Conservation (phyloP, 352 stramenopile genomes). For the Peronospora destructor region DNA sequence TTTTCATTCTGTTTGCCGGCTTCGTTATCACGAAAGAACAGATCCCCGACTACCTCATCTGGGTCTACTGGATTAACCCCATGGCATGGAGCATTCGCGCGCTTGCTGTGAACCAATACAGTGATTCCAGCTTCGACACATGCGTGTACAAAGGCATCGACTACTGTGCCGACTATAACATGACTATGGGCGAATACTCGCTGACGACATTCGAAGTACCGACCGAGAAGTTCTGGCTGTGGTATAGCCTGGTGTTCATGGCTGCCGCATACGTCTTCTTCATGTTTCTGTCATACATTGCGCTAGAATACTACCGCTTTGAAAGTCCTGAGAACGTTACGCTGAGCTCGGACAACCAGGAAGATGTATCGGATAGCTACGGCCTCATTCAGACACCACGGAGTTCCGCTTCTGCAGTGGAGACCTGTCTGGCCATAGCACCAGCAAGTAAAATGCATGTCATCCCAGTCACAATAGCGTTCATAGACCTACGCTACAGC, state of each 20-base stretch:
- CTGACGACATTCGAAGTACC: slow-evolving; percentile 18
- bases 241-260: slow-evolving; percentile 14
- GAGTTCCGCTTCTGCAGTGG: background rate
- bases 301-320: slow-evolving; percentile 15
- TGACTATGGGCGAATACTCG: slow-evolving; percentile 17
- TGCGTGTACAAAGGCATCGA: slow-evolving; percentile 24
- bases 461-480: slow-evolving; percentile 9
- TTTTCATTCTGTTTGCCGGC: no score
- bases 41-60: slow-evolving; percentile 22
- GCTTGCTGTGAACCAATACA: slow-evolving; percentile 26
- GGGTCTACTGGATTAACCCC: slow-evolving; percentile 20
- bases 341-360: background rate
- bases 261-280: slow-evolving; percentile 9
- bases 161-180: slow-evolving; percentile 23
- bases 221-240: slow-evolving; percentile 15
- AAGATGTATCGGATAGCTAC: slow-evolving; percentile 1
- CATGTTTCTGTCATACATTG: slow-evolving; percentile 11
- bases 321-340: slow-evolving; percentile 13
- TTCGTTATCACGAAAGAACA: slow-evolving; percentile 20
- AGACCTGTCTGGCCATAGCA: background rate
- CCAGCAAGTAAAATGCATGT: background rate
- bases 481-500: slow-evolving; percentile 19
- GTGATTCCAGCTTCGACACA: slow-evolving; percentile 14
- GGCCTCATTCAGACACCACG: slow-evolving; percentile 4
- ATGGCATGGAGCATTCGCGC: slow-evolving; percentile 15